phyloP scores from a whole-genome alignment of 148 eudicot genomes.

The Beta vulgaris region DNA sequence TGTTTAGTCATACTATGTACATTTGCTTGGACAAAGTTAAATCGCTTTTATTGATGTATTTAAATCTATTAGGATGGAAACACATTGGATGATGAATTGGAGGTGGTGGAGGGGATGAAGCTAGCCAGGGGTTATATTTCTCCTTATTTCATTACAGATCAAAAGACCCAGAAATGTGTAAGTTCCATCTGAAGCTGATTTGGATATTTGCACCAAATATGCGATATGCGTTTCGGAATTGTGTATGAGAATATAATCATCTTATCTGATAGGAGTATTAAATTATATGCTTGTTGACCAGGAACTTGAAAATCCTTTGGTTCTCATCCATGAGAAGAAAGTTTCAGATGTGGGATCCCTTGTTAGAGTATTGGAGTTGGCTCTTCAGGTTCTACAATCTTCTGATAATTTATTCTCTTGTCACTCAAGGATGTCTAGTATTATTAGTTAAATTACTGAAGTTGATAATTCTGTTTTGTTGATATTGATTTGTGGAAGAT shows the following conservation, averaged over 20 bases:
- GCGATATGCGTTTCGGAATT: not conserved
- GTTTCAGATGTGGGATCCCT: slow-evolving; percentile 62
- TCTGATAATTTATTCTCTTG: not conserved
- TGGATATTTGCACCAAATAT: not conserved
- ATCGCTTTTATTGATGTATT: slow-evolving; percentile 1
- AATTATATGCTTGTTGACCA: slow-evolving; percentile 30
- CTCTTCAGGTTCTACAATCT: slow-evolving; percentile 65
- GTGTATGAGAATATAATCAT: not conserved
- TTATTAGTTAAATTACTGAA: slow-evolving; percentile 2
- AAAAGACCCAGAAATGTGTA: slow-evolving; percentile 86
- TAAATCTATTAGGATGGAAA: slow-evolving; percentile 71
- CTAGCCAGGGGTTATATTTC: slow-evolving; percentile 91
- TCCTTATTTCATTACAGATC: slow-evolving; percentile 86
- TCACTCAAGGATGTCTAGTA: not conserved
- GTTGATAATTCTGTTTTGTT: slow-evolving; percentile 14
- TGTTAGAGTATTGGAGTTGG: slow-evolving; percentile 72
- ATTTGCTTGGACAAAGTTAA: not conserved
- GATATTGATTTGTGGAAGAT: slow-evolving; percentile 39
- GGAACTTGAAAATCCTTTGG: slow-evolving; percentile 88
- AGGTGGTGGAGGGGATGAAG: slow-evolving; percentile 98
- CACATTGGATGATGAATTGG: slow-evolving; percentile 83
- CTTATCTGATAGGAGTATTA: not conserved
- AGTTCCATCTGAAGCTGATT: slow-evolving; percentile 26
- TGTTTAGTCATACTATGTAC: slow-evolving; percentile 7
- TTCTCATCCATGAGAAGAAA: slow-evolving; percentile 90